Evolutionary conservation across 208 protist species (phyloP), one percentile per base, ranked within the genome.

Genomic region (Naegleria lovaniensis): DNA sequence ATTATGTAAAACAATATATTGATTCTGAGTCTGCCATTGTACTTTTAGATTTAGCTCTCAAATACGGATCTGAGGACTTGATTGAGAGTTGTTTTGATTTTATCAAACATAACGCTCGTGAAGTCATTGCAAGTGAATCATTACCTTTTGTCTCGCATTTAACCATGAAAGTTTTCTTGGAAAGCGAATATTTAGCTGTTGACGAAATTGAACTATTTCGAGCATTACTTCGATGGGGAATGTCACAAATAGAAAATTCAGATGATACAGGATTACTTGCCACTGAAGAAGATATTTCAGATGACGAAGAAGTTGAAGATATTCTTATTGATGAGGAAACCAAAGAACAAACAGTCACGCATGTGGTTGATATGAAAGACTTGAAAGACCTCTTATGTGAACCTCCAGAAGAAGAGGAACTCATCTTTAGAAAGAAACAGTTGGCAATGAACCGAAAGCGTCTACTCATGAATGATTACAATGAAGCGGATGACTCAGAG

Each of bases 1-100:
- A 89, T n/a, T 40, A 67, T 67, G n/a, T 89, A 29, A 55, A 89
- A 40, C 22, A 89, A 43, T 67, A 67, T 11, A 89, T 89, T 89
- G 25, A 55, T 29, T 22, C 22, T 4, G 51, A 52, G 29, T 39
- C 6, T 25, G 85, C 85, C 0, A 39, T 89, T 29, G 29, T 41
- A 40, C 25, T 89, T 40, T 89, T 89, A 25, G 48, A 89, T 41
- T 40, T 41, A 25, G 85, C 85, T n/a, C 40, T n/a, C 6, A 67
- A 40, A 7, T 89, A 43, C 25, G 11, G 33, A 67, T 89, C 36
- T 59, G 41, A 67, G 9, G 85, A 89, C 13, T 40, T 89, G 9
- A 40, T 89, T 29, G 48, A 89, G 25, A 41, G 9, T 43, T 89
- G 85, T 40, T 89, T 89, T 52, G 85, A 89, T n/a, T 89, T 67